These are phyloP conservation scores for Borovskyia barvae DNA, from an alignment of 208 protist genomes.

Conservation along the genomic window DNA sequence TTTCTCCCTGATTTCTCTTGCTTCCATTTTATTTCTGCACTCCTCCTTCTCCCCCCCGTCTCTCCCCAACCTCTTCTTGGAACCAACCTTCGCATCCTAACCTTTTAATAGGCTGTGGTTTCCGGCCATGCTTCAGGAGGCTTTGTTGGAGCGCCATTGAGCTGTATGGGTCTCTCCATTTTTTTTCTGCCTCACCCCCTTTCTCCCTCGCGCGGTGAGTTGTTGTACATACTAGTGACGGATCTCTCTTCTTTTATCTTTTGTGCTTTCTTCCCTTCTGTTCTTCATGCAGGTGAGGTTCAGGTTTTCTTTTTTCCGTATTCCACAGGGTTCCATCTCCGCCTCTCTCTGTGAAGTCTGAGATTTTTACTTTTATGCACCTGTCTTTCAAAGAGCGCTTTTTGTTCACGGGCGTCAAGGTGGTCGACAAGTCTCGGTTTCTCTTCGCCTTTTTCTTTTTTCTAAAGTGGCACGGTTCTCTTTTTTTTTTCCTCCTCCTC, in stretches of 20 bases:
- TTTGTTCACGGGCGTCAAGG: too few species aligned
- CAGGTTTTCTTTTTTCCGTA: too few species aligned
- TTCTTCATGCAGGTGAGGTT: too few species aligned
- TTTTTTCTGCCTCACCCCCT: not conserved
- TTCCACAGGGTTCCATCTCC: too few species aligned
- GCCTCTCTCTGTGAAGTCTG: too few species aligned
- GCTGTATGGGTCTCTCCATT: not conserved
- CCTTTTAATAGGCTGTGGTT: not conserved
- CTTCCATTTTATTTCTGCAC: slow-evolving; percentile 4
- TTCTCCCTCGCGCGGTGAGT: not conserved
- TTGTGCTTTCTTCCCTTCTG: not conserved
- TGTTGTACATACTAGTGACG: not conserved
- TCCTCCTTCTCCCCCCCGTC: slow-evolving; percentile 4
- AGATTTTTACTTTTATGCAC: too few species aligned
- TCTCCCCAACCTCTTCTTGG: not conserved
- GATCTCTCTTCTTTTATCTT: not conserved
- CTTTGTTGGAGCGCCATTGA: not conserved
- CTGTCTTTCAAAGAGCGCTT: too few species aligned
- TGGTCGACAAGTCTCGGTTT: too few species aligned
- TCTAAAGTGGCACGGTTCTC: not conserved
- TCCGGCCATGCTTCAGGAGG: not conserved
- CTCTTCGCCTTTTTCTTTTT: slow-evolving; percentile 3
- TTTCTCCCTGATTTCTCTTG: not conserved
- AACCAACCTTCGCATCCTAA: not conserved
- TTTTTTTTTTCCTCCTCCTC: slow-evolving; percentile 3